These are phyloP conservation scores for Microbotryomycetes sp. DNA, from an alignment of 1,284 basidiomycete species.

Conservation along the genomic window DNA sequence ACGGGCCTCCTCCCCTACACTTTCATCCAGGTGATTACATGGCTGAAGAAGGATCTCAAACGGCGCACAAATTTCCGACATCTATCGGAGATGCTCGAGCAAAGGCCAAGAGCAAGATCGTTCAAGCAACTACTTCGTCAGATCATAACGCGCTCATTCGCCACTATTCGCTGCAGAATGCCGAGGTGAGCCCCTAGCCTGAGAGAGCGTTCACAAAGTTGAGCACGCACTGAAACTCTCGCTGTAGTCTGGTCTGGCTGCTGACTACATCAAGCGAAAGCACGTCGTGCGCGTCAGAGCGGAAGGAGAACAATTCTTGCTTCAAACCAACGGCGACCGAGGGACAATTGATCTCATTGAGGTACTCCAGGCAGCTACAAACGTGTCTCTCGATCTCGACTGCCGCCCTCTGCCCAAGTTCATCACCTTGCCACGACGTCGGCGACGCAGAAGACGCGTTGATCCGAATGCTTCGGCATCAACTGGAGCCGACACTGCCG, in stretches of 20 bases:
- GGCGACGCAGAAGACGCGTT: conserved; percentile 40
- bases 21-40: conserved; percentile 36
- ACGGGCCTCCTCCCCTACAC: conserved; percentile 32
- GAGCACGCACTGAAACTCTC: not conserved
- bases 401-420: conserved; percentile 79
- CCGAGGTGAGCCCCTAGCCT: conserved; percentile 53
- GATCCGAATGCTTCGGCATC: conserved; percentile 9
- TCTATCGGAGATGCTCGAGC: conserved; percentile 22
- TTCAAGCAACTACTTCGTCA: conserved; percentile 16
- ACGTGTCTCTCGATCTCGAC: conserved; percentile 85
- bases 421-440: conserved; percentile 47
- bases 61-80: conserved; percentile 8
- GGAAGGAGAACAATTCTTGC: conserved; percentile 92
- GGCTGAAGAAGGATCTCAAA: conserved; percentile 8
- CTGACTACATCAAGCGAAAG: conserved; percentile 87
- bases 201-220: not conserved
- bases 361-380: conserved; percentile 86
- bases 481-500: conserved; percentile 4
- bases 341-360: conserved; percentile 95
- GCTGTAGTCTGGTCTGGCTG: conserved; percentile 61
- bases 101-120: conserved; percentile 24
- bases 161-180: conserved; percentile 76
- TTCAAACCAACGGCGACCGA: conserved; percentile 79
- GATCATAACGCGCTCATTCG: conserved; percentile 43
- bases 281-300: conserved; percentile 90